Conservation (phyloP, 345 rosid species). For the Syzygium aqueum region DNA sequence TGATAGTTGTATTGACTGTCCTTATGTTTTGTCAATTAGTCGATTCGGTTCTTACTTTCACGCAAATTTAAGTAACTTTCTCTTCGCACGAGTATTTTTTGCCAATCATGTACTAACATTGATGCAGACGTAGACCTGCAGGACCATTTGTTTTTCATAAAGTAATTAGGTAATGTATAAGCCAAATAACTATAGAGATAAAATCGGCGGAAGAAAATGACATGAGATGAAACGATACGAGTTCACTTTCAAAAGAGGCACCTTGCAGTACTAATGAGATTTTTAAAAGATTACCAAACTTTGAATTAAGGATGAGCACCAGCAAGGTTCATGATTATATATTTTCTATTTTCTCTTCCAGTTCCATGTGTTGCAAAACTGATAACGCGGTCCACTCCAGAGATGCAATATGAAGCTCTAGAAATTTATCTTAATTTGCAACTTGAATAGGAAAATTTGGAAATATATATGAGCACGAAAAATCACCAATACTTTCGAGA, state of each 20-base stretch:
- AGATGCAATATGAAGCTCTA: not conserved
- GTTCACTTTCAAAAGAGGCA: not conserved
- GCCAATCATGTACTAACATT: no score
- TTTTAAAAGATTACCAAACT: not conserved
- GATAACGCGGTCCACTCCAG: not conserved
- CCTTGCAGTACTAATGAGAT: not conserved
- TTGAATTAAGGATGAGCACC: not conserved
- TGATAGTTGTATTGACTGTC: not conserved
- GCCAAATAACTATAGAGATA: not conserved
- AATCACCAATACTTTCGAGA: not conserved
- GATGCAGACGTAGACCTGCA: no score
- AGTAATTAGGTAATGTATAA: not conserved
- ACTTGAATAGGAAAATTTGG: not conserved
- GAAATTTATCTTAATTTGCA: not conserved
- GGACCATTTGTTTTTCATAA: no score
- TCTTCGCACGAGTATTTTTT: not conserved
- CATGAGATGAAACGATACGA: not conserved
- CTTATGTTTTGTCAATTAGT: not conserved
- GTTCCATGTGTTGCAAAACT: not conserved
- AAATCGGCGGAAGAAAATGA: not conserved
- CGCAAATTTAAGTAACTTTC: not conserved
- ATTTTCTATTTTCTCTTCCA: not conserved
- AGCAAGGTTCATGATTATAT: not conserved
- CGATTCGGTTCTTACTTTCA: not conserved
- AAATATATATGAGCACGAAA: not conserved